phyloP scores from a whole-genome alignment of 2,329 filamentous ascomycete species.

The Metarhizium brunneum region DNA sequence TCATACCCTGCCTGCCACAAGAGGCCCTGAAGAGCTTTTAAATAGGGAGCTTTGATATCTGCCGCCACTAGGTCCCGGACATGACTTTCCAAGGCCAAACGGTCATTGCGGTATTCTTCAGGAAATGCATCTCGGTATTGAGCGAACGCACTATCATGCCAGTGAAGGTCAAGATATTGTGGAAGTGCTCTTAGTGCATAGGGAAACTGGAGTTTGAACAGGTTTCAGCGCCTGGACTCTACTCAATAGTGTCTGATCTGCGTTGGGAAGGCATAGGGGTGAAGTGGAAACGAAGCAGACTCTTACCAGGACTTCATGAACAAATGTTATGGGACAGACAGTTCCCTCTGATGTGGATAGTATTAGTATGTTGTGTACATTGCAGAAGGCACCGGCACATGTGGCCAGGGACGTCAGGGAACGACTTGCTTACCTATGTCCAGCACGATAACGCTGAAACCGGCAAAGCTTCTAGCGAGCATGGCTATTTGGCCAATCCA shows the following conservation, averaged over 20 bases:
- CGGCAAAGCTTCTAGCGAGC: slow-evolving; percentile 12
- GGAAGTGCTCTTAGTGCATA: slow-evolving; percentile 63
- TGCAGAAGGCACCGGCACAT: background rate
- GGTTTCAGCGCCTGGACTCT: slow-evolving; percentile 9
- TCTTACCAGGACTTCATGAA: slow-evolving; percentile 74
- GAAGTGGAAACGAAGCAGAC: slow-evolving; percentile 7
- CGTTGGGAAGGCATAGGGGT: slow-evolving; percentile 1
- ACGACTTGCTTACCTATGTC: slow-evolving; percentile 24
- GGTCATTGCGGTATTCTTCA: slow-evolving; percentile 47
- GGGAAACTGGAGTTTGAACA: slow-evolving; percentile 50
- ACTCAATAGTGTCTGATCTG: background rate
- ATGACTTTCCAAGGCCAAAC: slow-evolving; percentile 53
- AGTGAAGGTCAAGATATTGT: slow-evolving; percentile 52
- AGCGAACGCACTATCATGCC: slow-evolving; percentile 55
- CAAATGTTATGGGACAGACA: slow-evolving; percentile 75
- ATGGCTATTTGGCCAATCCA: background rate
- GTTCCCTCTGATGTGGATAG: slow-evolving; percentile 55
- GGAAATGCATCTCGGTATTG: slow-evolving; percentile 66
- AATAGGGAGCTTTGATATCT: slow-evolving; percentile 67
- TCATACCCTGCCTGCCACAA: slow-evolving; percentile 70
- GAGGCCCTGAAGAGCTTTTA: slow-evolving; percentile 73
- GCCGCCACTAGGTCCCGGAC: slow-evolving; percentile 59
- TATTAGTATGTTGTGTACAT: background rate
- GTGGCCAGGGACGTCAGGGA: background rate
- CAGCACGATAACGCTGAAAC: slow-evolving; percentile 24